Conservation (phyloP, 148 eudicot species). For the Pharnaceum exiguum region DNA sequence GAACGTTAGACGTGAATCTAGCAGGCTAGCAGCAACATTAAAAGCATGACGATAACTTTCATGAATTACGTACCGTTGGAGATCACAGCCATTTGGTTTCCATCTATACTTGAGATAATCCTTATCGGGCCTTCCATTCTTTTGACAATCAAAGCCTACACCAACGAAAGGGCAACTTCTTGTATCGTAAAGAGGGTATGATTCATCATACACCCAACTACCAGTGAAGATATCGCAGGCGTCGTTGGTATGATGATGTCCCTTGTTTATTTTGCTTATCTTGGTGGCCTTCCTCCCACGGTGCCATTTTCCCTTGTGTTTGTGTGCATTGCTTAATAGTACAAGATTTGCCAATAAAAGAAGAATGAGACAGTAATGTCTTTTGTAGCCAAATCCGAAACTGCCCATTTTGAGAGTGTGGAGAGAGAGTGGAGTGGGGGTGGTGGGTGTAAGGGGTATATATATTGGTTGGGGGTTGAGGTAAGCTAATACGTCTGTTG, state of each 20-base stretch:
- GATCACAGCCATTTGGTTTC: constrained; percentile 49
- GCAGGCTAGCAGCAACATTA: too few species aligned
- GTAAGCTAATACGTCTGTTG: neutral
- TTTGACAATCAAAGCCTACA: constrained; percentile 39
- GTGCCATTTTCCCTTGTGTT: neutral
- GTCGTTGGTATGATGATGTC: constrained; percentile 2
- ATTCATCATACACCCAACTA: constrained; percentile 52
- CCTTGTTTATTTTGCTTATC: neutral
- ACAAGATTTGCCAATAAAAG: neutral
- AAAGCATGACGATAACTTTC: too few species aligned
- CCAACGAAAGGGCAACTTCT: constrained; percentile 44
- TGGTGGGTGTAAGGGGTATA: neutral
- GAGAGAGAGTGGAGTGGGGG: neutral
- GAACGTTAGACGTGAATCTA: too few species aligned
- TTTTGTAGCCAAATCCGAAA: neutral
- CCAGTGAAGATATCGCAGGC: constrained; percentile 49
- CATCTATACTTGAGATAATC: constrained; percentile 54
- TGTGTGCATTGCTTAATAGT: neutral
- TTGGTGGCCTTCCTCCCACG: neutral
- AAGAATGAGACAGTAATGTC: neutral
- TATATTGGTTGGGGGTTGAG: constrained; percentile 8
- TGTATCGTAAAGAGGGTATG: constrained; percentile 46
- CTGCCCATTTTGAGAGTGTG: neutral
- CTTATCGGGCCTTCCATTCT: constrained; percentile 50
- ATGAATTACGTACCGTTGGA: constrained; percentile 31